These are phyloP conservation scores for Termitomyces eurrhizus DNA, from an alignment of 768 basidiomycete genomes.

Conservation along the genomic window DNA sequence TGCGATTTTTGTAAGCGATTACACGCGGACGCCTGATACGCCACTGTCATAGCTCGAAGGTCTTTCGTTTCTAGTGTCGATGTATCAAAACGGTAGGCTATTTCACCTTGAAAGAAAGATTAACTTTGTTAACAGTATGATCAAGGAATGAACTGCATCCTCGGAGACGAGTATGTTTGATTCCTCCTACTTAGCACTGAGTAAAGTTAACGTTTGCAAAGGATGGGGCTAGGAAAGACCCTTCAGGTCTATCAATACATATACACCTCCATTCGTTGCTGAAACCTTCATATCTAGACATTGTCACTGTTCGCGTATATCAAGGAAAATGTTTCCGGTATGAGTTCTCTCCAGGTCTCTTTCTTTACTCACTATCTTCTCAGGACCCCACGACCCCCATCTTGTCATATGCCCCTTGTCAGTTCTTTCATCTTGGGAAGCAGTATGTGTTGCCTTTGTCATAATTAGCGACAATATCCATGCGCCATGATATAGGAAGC, in stretches of 20 bases:
- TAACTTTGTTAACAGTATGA: background rate
- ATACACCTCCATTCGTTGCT: background rate
- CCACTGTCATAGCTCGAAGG: slow-evolving; percentile 44
- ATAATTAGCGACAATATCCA: slow-evolving; percentile 1
- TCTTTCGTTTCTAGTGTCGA: slow-evolving; percentile 58
- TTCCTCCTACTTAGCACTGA: background rate
- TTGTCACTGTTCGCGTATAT: slow-evolving; percentile 66
- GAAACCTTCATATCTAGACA: slow-evolving; percentile 28
- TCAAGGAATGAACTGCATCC: slow-evolving; percentile 62
- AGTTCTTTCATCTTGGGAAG: slow-evolving; percentile 56
- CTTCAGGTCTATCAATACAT: slow-evolving; percentile 38
- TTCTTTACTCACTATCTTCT: background rate
- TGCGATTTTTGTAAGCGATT: background rate
- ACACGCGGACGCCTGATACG: background rate
- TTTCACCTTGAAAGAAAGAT: background rate
- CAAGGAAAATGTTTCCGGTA: slow-evolving; percentile 46
- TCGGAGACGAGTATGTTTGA: slow-evolving; percentile 59
- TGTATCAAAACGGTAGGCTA: slow-evolving; percentile 60
- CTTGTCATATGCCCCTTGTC: slow-evolving; percentile 73
- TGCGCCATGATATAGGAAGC: slow-evolving; percentile 34
- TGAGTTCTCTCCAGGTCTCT: background rate
- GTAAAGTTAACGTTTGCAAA: slow-evolving; percentile 14
- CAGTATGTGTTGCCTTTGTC: slow-evolving; percentile 26
- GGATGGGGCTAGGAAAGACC: slow-evolving; percentile 67
- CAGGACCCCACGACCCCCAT: slow-evolving; percentile 52